Evolutionary conservation across 1,139 yeast species (phyloP), one percentile per base, ranked within the genome.

Genomic region (Blastobotrys apis): DNA sequence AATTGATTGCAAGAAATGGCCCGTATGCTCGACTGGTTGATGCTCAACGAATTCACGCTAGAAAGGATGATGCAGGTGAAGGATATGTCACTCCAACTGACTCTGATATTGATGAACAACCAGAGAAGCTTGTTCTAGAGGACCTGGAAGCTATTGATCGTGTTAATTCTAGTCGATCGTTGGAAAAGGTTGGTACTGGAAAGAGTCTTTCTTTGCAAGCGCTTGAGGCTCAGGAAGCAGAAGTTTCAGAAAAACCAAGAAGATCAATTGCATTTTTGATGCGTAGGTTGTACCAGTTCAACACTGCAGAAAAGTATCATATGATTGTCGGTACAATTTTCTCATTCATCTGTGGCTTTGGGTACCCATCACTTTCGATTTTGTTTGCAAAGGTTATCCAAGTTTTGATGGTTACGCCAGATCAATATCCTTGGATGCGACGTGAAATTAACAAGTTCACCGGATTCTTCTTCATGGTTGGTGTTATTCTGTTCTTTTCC

Each of bases 391-490:
- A 65, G 34, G 58, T 63, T 32, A 59, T 70, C 47, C 55, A 60
- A 23, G 62, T 69, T 2, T 53, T 71, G 43, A 64, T 67, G 51
- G 67, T 63, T 3, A 53, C 68, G 1, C 62, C 62, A 37, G 53
- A 49, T 13, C 50, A 57, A 39, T 38, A 27, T 21, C 51, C 49
- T 12, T 47, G 53, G 15, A 67, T 69, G 70, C 60, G 70, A 20
- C 59, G 54, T 29, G 53, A 60, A 26, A 57, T 69, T 45, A 65
- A 68, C 44, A 55, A 56, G 22, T 64, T 57, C 45, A 52, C 70
- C n/a, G 67, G 68, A 2, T 64, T 62, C 54, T 63, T 66, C 49
- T 67, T 71, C 50, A 64, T 69, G 65, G 53, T 70, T 33, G 72
- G 72, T 13, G 49, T 60, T 21, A 54, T 66, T n/a, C 53, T 67